Conservation (phyloP, 495 filamentous ascomycete species). For the Neurospora sp. region DNA sequence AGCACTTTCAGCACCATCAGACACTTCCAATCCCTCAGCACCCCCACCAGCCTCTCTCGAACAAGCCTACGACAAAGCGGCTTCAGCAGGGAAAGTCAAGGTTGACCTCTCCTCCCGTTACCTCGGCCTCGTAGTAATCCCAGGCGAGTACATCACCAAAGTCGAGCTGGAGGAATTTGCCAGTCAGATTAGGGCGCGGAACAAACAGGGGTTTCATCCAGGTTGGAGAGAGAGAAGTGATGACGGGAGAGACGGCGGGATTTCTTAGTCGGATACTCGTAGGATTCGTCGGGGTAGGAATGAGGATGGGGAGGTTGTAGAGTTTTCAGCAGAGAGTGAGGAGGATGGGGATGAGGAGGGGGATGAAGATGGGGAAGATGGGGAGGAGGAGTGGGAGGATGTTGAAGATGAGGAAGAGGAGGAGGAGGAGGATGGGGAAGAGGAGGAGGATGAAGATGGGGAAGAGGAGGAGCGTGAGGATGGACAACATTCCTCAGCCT, state of each 20-base stretch:
- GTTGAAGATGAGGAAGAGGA: neutral
- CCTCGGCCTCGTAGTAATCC: constrained; percentile 83
- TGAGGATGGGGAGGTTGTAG: neutral
- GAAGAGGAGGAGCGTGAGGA: too few relatives aligned
- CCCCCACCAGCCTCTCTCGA: constrained; percentile 17
- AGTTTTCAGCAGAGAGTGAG: neutral
- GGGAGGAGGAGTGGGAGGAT: neutral
- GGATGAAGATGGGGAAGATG: neutral
- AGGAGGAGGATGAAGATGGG: neutral
- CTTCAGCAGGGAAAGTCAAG: constrained; percentile 28
- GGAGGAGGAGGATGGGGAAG: neutral
- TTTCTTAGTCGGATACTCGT: neutral
- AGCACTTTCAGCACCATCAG: neutral
- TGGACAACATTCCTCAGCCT: too few relatives aligned
- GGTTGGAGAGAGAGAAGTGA: neutral
- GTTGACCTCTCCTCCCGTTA: constrained; percentile 72
- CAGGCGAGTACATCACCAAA: constrained; percentile 72
- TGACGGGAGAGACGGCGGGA: neutral
- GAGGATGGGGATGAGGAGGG: neutral
- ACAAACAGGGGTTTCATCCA: neutral
- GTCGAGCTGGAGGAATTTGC: constrained; percentile 76
- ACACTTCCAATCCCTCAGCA: neutral
- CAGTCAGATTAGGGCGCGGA: constrained; percentile 14
- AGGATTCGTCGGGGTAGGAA: neutral
- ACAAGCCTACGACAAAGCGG: constrained; percentile 4